phyloP scores from a whole-genome alignment of 75 land plant genomes.

The Pinus taeda region DNA sequence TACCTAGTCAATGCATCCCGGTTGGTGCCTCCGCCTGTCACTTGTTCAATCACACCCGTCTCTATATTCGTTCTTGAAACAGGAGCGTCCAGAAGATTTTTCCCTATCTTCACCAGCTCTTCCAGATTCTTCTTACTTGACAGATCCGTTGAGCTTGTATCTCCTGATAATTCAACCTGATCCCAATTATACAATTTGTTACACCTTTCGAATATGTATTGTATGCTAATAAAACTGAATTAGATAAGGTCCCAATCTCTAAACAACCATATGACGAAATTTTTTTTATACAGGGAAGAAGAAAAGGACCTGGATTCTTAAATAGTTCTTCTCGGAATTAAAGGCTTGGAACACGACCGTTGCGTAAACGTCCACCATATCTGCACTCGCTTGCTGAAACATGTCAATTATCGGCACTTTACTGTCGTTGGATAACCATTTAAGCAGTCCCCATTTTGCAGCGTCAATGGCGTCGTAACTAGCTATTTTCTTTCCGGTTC shows the following conservation, averaged over 20 bases:
- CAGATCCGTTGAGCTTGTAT: neutral
- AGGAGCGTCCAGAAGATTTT: neutral
- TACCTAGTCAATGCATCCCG: conserved; percentile 1
- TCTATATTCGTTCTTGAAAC: conserved; percentile 6
- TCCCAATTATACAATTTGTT: neutral
- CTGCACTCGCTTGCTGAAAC: conserved; percentile 24
- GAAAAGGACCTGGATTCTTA: conserved; percentile 17
- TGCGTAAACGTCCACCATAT: conserved; percentile 29
- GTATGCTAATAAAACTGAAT: neutral
- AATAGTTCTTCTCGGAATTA: conserved; percentile 6
- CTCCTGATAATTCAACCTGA: neutral
- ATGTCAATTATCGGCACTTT: conserved; percentile 13
- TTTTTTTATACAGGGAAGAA: neutral
- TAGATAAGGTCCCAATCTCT: too few relatives aligned
- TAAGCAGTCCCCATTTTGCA: conserved; percentile 29
- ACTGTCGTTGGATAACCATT: conserved; percentile 13
- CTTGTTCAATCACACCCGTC: neutral
- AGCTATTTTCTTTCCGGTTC: conserved; percentile 14
- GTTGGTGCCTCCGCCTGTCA: neutral
- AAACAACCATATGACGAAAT: too few relatives aligned
- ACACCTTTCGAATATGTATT: neutral
- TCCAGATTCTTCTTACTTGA: conserved; percentile 9
- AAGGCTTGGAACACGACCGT: conserved; percentile 9
- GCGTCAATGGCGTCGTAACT: conserved; percentile 21
- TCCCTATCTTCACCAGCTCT: conserved; percentile 7